A percentile compares a stretch with the other conserved stretches of the same genome.
These are phyloP conservation scores for Nannochloropsis oceanica DNA, from an alignment of 108 stramenopile species.

Conservation along the genomic window DNA sequence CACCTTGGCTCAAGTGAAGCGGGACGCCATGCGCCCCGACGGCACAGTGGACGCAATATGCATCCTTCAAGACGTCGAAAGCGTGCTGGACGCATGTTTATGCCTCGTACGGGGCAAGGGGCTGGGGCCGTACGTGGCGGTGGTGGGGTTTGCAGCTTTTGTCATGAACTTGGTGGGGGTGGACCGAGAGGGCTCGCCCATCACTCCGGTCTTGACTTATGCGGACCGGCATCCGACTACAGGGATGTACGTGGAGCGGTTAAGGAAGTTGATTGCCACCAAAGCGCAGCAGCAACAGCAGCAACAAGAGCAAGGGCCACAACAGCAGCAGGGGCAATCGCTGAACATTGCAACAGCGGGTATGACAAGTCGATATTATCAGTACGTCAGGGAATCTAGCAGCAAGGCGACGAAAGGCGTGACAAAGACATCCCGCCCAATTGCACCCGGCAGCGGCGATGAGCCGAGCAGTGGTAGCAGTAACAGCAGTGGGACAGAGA, in stretches of 20 bases:
- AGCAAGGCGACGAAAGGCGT: not conserved
- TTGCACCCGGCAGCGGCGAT: not conserved
- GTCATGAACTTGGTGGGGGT: slow-evolving; percentile 30
- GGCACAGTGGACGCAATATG: not conserved
- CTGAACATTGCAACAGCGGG: not conserved
- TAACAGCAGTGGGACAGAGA: not conserved
- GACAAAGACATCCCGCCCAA: not conserved
- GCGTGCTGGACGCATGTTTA: slow-evolving; percentile 1
- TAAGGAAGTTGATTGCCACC: not conserved
- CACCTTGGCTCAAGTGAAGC: slow-evolving; percentile 3
- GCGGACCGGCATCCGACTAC: not conserved
- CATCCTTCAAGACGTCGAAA: not conserved
- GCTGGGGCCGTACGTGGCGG: not conserved
- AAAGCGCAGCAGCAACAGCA: not conserved
- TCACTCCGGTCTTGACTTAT: slow-evolving; percentile 28
- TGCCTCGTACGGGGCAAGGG: not conserved
- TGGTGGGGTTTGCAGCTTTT: slow-evolving; percentile 27
- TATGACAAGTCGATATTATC: not conserved
- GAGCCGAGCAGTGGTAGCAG: not conserved
- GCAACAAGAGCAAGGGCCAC: not conserved
- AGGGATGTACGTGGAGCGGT: not conserved
- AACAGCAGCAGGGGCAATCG: not conserved
- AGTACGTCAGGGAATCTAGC: not conserved
- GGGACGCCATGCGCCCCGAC: not conserved
- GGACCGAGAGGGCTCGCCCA: slow-evolving; percentile 4